Base-by-base conservation (phyloP, 2,329 filamentous ascomycete species). In the Ophiostoma piceae region DNA sequence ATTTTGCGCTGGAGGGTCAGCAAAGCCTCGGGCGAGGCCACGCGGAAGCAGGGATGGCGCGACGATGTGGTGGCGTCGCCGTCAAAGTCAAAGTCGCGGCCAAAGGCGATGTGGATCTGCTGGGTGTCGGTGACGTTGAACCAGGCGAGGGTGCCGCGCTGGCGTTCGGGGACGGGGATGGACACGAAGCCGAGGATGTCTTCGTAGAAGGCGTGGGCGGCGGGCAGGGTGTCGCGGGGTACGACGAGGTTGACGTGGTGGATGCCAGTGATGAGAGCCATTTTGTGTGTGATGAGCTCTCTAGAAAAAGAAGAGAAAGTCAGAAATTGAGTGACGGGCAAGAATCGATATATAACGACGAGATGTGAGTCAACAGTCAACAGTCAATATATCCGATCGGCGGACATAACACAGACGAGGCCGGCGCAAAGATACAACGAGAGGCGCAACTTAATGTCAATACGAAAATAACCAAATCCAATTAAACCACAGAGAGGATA, bases 41-140 rank as follows among this genome's bases (percentile, higher is more conserved):
- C 74, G 51, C 80, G 81, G 74, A 90, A 88, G 76, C 87, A 90
- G 2, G 86, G 85, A 73, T 89, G 87, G 1, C 85, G 80, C 2
- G 78, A 78, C 0, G 83, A 82, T 5, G 78, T 76, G 65, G 72
- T 66, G 32, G 75, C 73, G 6, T 71, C 71, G 26, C 66, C 72
- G 14, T 70, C 68, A 70, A 78, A 79, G 67, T 78, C 76, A 7
- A 70, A 69, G 8, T 75, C 74, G 1, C 78, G 74, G 0, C 83
- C 84, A 69, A 81, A 79, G 0, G 83, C 83, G 67, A 88, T 77
- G 74, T 88, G 85, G 16, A 88, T 79, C 77, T 88, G 85, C 74
- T 88, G 85, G 1, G 35, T 26, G 47, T 80, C 80, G 16, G 80
- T 84, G 69, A 88, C 84, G 74, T 89, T 84, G 78, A 88, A 87